Conservation (phyloP, 1,284 basidiomycete species). For the Rhizoctonia solani region DNA sequence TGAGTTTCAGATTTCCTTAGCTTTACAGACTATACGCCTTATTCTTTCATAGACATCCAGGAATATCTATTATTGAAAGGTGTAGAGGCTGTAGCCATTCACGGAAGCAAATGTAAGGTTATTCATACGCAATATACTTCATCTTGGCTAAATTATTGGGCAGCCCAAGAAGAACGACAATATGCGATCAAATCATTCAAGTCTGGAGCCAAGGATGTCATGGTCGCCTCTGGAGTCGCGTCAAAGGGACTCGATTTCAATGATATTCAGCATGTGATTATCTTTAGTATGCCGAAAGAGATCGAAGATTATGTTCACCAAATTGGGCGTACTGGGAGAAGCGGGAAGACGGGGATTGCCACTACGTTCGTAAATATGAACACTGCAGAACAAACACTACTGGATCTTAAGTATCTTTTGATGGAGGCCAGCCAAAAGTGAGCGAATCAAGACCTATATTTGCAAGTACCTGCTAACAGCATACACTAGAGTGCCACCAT, state of each 20-base stretch:
- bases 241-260: conserved; percentile 98
- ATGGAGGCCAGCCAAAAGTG: conserved; percentile 98
- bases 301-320: conserved; percentile 99
- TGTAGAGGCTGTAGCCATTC: conserved; percentile 97
- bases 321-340: conserved; percentile 96
- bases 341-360: conserved; percentile 98
- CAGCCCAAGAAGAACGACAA: conserved; percentile 97
- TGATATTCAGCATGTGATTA: conserved; percentile 97
- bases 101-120: conserved; percentile 88
- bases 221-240: conserved; percentile 98
- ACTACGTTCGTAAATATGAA: conserved; percentile 99
- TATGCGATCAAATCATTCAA: conserved; percentile 99
- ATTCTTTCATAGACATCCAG: conserved; percentile 80
- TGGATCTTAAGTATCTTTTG: conserved; percentile 96
- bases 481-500: conserved; percentile 83
- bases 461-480: conserved; percentile 9
- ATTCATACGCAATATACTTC: background rate
- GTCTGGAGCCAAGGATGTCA: conserved; percentile 94
- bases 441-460: too few relatives aligned
- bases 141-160: conserved; percentile 5
- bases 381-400: conserved; percentile 90
- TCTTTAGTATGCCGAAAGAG: conserved; percentile 99
- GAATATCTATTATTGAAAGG: conserved; percentile 97
- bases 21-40: background rate
- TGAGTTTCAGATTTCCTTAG: conserved; percentile 47